Base-by-base conservation (phyloP, 139 green algal species). In the Picochlorum sp. region DNA sequence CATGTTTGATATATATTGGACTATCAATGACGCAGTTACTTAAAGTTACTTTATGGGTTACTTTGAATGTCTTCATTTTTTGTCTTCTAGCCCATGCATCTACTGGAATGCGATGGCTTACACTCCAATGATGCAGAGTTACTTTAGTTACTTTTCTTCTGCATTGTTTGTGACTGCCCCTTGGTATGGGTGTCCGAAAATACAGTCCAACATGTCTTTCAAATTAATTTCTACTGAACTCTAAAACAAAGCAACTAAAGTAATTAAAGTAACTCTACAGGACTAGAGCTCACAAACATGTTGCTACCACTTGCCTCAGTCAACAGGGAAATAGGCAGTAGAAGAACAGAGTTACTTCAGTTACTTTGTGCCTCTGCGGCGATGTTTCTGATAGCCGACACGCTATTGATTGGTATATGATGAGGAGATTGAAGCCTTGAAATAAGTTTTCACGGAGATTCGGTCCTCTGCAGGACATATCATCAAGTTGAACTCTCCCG, bases 101-200 rank as follows among this genome's bases (percentile, higher is more conserved):
- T 54, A 54, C 47, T 54, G 47, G 47, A 54, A 54, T 54, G 47
- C 18, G 47, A 20, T 54, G 47, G 47, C 47, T 54, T 54, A 54
- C 47, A 54, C 47, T 54, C 47, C 47, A 54, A 54, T 54, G 47
- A 54, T 54, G 47, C 47, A 54, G 47, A 54, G 15, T 54, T 54
- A 54, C 10, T 54, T 54, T 24, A 24, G 47, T 54, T 54, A 54
- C 47, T 54, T 54, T 23, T 23, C 0, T 52, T 52, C 0, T 52
- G 45, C 45, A 52, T 16, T 52, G 45, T 52, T 0, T 52, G 45
- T 52, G 45, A 52, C 45, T 52, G 45, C 10, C 45, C 45, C 0
- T 0, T 52, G 45, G 45, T 52, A 52, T 52, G 45, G 45, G 4
- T 52, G 45, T 52, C 45, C 45, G 45, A 52, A 52, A 52, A 0